Percentiles rank a stretch among this genome's conserved stretches.
Evolutionary conservation across 1,284 basidiomycete species (phyloP).

Genomic region (Xerocomus minutiporus): DNA sequence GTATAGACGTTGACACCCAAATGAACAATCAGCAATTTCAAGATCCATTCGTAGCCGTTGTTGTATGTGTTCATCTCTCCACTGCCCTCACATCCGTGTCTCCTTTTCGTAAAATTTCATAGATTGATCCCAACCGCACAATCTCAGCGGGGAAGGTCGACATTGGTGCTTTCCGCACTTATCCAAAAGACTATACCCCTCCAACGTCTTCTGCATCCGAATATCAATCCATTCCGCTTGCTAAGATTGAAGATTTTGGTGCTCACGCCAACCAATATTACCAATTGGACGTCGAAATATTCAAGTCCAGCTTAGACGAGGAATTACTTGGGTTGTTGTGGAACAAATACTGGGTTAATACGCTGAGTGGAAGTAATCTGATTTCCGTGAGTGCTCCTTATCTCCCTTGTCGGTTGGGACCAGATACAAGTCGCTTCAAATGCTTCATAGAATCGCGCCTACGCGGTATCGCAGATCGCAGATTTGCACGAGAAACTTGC

Average conservation of each 20-base stretch:
- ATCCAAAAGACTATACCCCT: conserved; percentile 88
- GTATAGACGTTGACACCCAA: conserved; percentile 96
- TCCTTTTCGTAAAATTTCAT: neutral
- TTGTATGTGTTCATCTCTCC: conserved; percentile 53
- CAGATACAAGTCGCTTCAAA: neutral
- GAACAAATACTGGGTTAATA: conserved; percentile 99
- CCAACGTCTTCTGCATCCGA: conserved; percentile 66
- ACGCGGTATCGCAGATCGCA: conserved; percentile 82
- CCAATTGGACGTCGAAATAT: conserved; percentile 89
- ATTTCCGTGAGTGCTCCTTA: conserved; percentile 64
- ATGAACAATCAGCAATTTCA: conserved; percentile 91
- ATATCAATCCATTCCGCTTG: conserved; percentile 91
- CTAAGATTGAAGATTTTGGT: conserved; percentile 96
- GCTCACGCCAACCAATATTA: conserved; percentile 98
- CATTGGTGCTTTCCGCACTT: conserved; percentile 97
- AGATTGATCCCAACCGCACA: conserved; percentile 98
- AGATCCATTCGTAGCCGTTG: conserved; percentile 96
- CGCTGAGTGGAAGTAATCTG: conserved; percentile 85
- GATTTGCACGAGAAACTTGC: conserved; percentile 87
- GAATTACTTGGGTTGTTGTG: conserved; percentile 86
- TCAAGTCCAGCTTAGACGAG: conserved; percentile 86
- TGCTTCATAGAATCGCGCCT: conserved; percentile 74
- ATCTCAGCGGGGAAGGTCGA: conserved; percentile 97
- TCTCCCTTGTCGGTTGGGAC: neutral
- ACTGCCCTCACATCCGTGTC: too few species aligned